Evolutionary conservation across 306 rosid genomes (phyloP).

Genomic region (Elaeagnus macrophylla): DNA sequence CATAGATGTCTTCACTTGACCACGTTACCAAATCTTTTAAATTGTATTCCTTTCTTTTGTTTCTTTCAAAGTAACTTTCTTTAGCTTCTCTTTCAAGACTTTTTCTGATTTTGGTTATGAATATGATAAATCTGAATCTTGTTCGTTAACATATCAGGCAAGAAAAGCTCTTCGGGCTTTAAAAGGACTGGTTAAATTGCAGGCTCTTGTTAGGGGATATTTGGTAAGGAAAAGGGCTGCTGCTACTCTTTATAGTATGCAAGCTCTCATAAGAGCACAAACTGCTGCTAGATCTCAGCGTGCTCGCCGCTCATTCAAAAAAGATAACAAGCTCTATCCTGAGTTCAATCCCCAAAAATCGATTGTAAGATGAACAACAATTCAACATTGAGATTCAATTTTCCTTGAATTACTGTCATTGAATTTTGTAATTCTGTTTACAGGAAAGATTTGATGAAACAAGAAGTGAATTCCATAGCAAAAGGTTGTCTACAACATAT

Average conservation of each 20-base stretch:
- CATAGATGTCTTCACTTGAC: constrained; percentile 17
- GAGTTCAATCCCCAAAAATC: constrained; percentile 53
- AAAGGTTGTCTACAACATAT: constrained; percentile 49
- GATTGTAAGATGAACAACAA: constrained; percentile 26
- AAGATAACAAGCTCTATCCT: constrained; percentile 37
- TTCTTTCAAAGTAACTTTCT: no score
- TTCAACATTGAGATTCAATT: no score
- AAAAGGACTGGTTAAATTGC: constrained; percentile 81
- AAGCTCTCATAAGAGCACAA: constrained; percentile 87
- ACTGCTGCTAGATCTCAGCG: constrained; percentile 54
- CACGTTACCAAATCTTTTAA: constrained; percentile 5
- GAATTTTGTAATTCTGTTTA: background rate
- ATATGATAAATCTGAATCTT: background rate
- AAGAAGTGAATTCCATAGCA: constrained; percentile 70
- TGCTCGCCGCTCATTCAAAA: constrained; percentile 78
- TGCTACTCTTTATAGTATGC: constrained; percentile 87
- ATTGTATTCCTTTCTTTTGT: background rate
- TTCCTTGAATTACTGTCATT: no score
- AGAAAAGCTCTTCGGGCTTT: constrained; percentile 84
- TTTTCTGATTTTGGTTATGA: background rate
- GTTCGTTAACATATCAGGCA: constrained; percentile 34
- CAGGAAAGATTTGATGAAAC: constrained; percentile 76
- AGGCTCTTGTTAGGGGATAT: constrained; percentile 84
- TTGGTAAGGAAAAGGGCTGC: constrained; percentile 83
- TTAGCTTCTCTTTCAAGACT: no score